These are phyloP conservation scores for Tanacetum coccineum DNA, from an alignment of 129 eudicot species.

Conservation along the genomic window DNA sequence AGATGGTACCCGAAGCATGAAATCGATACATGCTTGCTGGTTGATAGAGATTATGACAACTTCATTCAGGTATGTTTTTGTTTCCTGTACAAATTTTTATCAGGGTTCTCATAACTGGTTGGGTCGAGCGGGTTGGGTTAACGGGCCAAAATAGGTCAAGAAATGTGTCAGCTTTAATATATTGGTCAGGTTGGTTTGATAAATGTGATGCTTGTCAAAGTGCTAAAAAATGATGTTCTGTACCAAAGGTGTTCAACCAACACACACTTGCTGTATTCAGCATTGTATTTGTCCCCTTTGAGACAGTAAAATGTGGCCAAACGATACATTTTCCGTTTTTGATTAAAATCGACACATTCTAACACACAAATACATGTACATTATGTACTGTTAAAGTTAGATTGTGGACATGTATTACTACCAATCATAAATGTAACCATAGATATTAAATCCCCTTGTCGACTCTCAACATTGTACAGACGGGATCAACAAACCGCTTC, in stretches of 20 bases:
- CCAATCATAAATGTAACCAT: no score
- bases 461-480: no score
- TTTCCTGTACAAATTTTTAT: not conserved
- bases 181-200: not conserved
- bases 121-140: no score
- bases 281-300: not conserved
- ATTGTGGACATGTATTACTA: no score
- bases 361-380: constrained; percentile 20
- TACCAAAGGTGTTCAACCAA: not conserved
- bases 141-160: no score
- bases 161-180: no score
- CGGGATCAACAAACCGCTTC: no score
- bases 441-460: no score
- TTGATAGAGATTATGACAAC: constrained; percentile 1
- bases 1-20: constrained; percentile 37
- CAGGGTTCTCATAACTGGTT: not conserved
- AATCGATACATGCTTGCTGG: constrained; percentile 19
- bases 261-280: not conserved
- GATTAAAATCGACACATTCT: not conserved
- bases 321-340: not conserved
- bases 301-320: constrained; percentile 6
- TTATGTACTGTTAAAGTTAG: no score
- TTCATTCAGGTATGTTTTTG: constrained; percentile 26
- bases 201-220: no score
- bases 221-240: no score